Evolutionary conservation across 495 filamentous ascomycete species (phyloP).

Genomic region (Aspergillus ellipticus): DNA sequence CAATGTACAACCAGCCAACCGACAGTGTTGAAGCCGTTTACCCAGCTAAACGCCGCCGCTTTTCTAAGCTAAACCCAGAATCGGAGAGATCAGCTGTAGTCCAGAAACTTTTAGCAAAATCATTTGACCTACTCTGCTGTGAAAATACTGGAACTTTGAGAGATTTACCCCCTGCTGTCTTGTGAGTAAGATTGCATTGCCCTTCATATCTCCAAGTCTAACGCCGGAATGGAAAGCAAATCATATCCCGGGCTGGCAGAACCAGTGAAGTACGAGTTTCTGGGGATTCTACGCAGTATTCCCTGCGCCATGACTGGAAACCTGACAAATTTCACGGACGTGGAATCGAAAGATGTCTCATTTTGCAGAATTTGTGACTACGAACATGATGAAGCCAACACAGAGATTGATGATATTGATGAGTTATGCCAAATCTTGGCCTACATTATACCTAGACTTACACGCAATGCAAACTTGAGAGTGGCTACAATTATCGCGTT

Average conservation of each 20-base stretch:
- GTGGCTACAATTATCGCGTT: constrained; percentile 71
- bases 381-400: constrained; percentile 18
- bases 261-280: constrained; percentile 27
- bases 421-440: constrained; percentile 52
- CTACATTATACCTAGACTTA: constrained; percentile 53
- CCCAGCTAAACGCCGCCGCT: constrained; percentile 27
- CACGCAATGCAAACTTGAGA: constrained; percentile 58
- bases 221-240: constrained; percentile 17
- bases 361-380: constrained; percentile 37
- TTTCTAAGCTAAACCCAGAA: constrained; percentile 7
- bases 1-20: neutral
- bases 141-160: constrained; percentile 18
- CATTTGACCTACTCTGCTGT: constrained; percentile 19
- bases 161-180: constrained; percentile 22
- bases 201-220: constrained; percentile 11
- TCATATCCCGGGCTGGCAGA: constrained; percentile 26
- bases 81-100: constrained; percentile 6
- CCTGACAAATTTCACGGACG: constrained; percentile 13
- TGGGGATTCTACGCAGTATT: constrained; percentile 37
- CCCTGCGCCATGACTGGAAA: constrained; percentile 42
- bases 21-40: constrained; percentile 14
- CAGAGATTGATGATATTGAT: constrained; percentile 28
- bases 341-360: constrained; percentile 20
- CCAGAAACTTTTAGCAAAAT: constrained; percentile 18
- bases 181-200: constrained; percentile 24